Conservation (phyloP, 2,329 filamentous ascomycete species). For the Drechslerella dactyloides region DNA sequence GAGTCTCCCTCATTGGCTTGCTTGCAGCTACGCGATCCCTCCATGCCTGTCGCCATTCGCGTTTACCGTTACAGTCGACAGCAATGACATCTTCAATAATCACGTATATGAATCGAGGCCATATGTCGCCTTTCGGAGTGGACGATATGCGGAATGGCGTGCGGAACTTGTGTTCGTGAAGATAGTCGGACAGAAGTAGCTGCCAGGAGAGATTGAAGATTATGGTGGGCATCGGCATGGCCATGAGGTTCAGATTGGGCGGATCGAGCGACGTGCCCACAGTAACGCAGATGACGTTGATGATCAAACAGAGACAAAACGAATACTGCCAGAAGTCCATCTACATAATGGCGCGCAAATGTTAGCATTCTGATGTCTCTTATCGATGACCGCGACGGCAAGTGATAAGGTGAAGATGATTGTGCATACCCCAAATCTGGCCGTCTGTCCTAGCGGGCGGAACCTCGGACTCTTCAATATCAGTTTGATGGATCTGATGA, state of each 20-base stretch:
- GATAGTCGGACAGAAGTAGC: conserved; percentile 43
- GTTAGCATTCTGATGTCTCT: conserved; percentile 3
- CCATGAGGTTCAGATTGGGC: conserved; percentile 43
- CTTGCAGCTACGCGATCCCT: conserved; percentile 37
- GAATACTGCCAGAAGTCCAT: conserved; percentile 49
- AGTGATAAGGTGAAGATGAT: neutral
- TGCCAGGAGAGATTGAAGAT: conserved; percentile 49
- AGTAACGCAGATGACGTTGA: conserved; percentile 47
- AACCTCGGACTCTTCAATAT: conserved; percentile 27
- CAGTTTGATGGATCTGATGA: conserved; percentile 40
- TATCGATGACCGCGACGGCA: neutral
- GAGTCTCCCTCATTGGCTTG: conserved; percentile 43
- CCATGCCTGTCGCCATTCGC: conserved; percentile 44
- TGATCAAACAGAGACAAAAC: conserved; percentile 31
- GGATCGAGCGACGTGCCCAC: conserved; percentile 41
- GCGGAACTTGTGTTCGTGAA: conserved; percentile 39
- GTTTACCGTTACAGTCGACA: conserved; percentile 48
- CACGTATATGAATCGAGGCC: conserved; percentile 43
- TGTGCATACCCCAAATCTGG: conserved; percentile 32
- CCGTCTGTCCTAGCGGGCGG: conserved; percentile 36
- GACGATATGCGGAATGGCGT: conserved; percentile 47
- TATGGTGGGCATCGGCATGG: conserved; percentile 49
- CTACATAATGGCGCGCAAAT: conserved; percentile 7
- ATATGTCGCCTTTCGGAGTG: conserved; percentile 41
- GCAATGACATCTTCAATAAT: conserved; percentile 50